Evolutionary conservation across 768 basidiomycete species (phyloP).

Genomic region (Tephrocybe sp.): DNA sequence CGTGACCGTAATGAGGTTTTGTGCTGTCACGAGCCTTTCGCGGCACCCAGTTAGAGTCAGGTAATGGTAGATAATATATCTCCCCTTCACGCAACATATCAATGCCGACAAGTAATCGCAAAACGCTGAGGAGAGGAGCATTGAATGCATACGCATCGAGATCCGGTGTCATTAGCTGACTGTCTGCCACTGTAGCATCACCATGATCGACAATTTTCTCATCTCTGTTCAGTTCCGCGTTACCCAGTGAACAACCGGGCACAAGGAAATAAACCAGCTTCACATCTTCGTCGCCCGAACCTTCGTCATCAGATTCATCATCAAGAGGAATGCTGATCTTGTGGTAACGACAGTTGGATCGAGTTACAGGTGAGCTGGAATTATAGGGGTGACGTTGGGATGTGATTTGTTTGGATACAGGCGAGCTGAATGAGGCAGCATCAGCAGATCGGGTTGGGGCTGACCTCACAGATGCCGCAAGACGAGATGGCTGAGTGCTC

Average conservation of each 20-base stretch:
- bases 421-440: conserved; percentile 12
- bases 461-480: conserved; percentile 17
- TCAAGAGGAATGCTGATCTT: conserved; percentile 56
- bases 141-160: conserved; percentile 51
- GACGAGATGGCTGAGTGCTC: conserved; percentile 23
- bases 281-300: conserved; percentile 40
- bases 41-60: conserved; percentile 40
- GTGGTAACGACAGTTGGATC: conserved; percentile 70
- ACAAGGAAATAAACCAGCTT: conserved; percentile 61
- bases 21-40: conserved; percentile 11
- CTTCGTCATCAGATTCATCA: conserved; percentile 12
- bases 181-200: conserved; percentile 50
- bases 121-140: conserved; percentile 49
- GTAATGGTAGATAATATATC: conserved; percentile 57
- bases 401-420: conserved; percentile 19
- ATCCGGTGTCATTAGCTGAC: conserved; percentile 41
- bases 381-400: conserved; percentile 18
- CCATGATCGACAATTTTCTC: conserved; percentile 63
- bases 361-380: conserved; percentile 52
- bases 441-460: conserved; percentile 11
- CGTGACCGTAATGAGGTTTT: neutral
- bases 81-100: conserved; percentile 65
- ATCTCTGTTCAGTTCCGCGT: conserved; percentile 54
- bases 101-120: conserved; percentile 62
- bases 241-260: conserved; percentile 63